These are phyloP conservation scores for Mycena alexandri DNA, from an alignment of 768 basidiomycete genomes.

Conservation along the genomic window DNA sequence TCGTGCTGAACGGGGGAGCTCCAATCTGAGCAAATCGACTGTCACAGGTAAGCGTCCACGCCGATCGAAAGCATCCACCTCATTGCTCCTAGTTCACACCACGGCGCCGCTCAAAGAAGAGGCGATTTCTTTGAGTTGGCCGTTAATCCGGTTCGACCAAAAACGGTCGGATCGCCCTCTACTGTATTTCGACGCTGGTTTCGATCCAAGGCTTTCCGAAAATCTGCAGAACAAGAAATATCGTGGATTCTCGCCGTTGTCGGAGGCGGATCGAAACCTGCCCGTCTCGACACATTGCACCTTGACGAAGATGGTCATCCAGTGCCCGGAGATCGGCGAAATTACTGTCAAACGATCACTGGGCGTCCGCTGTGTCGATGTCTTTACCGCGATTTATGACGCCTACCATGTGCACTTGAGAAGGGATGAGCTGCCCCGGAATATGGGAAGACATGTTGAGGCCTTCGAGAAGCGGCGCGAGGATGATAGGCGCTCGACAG, in stretches of 20 bases:
- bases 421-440: constrained; percentile 49
- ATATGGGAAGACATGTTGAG: constrained; percentile 33
- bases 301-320: constrained; percentile 64
- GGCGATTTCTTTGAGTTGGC: constrained; percentile 61
- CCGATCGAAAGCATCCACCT: neutral
- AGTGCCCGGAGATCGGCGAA: constrained; percentile 53
- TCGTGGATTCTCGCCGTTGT: constrained; percentile 42
- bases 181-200: constrained; percentile 65
- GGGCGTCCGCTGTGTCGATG: constrained; percentile 64
- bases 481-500: constrained; percentile 51
- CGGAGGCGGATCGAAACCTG: constrained; percentile 54
- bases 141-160: constrained; percentile 54
- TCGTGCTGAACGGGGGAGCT: neutral
- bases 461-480: constrained; percentile 60
- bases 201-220: constrained; percentile 51
- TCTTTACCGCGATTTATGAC: constrained; percentile 68
- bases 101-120: constrained; percentile 52
- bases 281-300: constrained; percentile 56
- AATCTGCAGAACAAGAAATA: constrained; percentile 41
- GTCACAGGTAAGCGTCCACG: constrained; percentile 6
- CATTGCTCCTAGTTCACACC: constrained; percentile 7
- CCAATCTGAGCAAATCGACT: constrained; percentile 8
- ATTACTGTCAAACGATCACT: constrained; percentile 54
- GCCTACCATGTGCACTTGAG: constrained; percentile 61
- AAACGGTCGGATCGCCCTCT: constrained; percentile 39